Evolutionary conservation across 495 filamentous ascomycete genomes (phyloP), one percentile per base, ranked within the genome.

Genomic region (Aspergillus saccharolyticus): DNA sequence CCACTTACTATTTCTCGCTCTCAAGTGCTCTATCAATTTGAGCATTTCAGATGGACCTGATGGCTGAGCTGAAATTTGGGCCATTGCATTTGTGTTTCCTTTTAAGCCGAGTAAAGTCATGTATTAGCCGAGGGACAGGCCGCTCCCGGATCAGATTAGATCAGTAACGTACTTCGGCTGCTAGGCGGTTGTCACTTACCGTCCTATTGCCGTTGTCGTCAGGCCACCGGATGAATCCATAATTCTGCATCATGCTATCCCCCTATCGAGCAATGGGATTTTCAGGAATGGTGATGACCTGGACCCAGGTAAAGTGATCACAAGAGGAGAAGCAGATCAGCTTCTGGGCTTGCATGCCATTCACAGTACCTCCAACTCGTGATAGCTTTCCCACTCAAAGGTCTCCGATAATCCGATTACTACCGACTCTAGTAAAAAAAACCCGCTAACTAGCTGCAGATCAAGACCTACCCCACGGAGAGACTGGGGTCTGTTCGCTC

Each of bases 61-160:
- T 10, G n/a, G n/a, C n/a, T n/a, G n/a, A n/a, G n/a, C n/a, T n/a
- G n/a, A n/a, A n/a, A n/a, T n/a, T n/a, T n/a, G n/a, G n/a, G n/a
- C n/a, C n/a, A n/a, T n/a, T n/a, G n/a, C n/a, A n/a, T n/a, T n/a
- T n/a, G n/a, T n/a, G n/a, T n/a, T n/a, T n/a, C n/a, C n/a, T n/a
- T n/a, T n/a, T n/a, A n/a, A n/a, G n/a, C n/a, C n/a, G n/a, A n/a
- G n/a, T n/a, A 50, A 63, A 54, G 53, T 25, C 25, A 33, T 28
- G 51, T 33, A 22, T 6, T 44, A 42, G 20, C 44, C 39, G 12
- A 50, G 42, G 17, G 19, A 33, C 19, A 54, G 25, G 15, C 28
- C 53, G 63, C n/a, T 52, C 42, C 59, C 60, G 58, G 63, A 66
- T 66, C 63, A 63, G 64, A 65, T 65, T 66, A 61, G 61, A 63